Base-by-base conservation (phyloP, 345 rosid genomes). In the Orychophragmus violaceus region DNA sequence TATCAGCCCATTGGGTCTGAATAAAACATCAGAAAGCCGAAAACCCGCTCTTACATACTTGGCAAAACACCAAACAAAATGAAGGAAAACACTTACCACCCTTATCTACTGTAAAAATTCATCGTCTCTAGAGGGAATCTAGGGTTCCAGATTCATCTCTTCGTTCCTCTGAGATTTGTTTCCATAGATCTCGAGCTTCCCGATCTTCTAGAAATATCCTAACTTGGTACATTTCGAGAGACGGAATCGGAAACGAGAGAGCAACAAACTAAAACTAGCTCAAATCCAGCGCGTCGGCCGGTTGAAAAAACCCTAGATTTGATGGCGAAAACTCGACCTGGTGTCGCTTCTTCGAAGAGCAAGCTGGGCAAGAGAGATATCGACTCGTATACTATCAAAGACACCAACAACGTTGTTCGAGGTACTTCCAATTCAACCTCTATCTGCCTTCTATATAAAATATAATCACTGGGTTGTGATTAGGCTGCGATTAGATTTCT, bases 241-340 rank as follows among this genome's bases (percentile, higher is more conserved):
- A 23, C 36, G 13, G 27, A 46, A 59, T 11, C 36, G 24, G 6
- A 25, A 64, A 35, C 27, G 49, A 37, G 33, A 65, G 25, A 28
- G 8, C 29, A 5, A 5, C 35, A 22, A 29, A 7, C 13, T 2
- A 30, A 66, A 19, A n/a, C n/a, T n/a, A n/a, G n/a, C n/a, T n/a
- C n/a, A n/a, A n/a, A n/a, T n/a, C 1, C 13, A 59, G 29, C 29
- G 49, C n/a, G 2, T 11, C 3, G 13, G 16, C 55, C 58, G 17
- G 16, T 23, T 25, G 24, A 19, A 60, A 19, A 57, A 66, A 49
- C 48, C 76, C 52, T 27, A 78, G 60, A 63, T 48, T 42, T 66
- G 30, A 91, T 91, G 98, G 96, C 96, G 46, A 91, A 82, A 74
- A 88, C 94, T 68, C 80, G 91, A 79, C 90, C 88, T 1, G 87